phyloP scores from a whole-genome alignment of 495 filamentous ascomycete species.

The Podospora fimiseda region DNA sequence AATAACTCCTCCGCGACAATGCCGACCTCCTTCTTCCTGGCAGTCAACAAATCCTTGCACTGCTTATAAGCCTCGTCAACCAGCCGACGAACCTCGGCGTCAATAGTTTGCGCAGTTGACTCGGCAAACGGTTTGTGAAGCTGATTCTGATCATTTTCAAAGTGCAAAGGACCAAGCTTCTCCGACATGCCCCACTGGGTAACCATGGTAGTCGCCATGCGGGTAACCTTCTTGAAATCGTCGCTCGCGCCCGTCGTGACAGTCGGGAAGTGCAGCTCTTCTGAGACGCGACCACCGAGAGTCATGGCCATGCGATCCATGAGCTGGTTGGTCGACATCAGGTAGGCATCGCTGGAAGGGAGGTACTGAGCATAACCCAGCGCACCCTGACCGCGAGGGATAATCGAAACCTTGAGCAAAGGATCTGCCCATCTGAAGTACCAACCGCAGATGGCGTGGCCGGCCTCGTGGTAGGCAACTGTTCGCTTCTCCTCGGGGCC shows the following conservation, averaged over 20 bases:
- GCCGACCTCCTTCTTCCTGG: constrained; percentile 82
- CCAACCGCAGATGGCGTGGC: constrained; percentile 98
- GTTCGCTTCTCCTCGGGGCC: constrained; percentile 88
- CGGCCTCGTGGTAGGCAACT: constrained; percentile 96
- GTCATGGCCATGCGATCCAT: constrained; percentile 99
- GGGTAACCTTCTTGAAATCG: constrained; percentile 97
- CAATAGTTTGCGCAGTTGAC: constrained; percentile 84
- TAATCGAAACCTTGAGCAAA: constrained; percentile 96
- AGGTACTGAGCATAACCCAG: constrained; percentile 96
- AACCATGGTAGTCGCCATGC: constrained; percentile 93
- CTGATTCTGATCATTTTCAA: constrained; percentile 69
- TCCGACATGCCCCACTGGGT: constrained; percentile 97
- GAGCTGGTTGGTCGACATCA: constrained; percentile 90
- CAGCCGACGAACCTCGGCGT: constrained; percentile 81
- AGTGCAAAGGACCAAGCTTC: constrained; percentile 86
- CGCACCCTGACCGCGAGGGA: constrained; percentile 87
- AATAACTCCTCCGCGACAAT: constrained; percentile 90
- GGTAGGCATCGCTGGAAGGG: constrained; percentile 81
- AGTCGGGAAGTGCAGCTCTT: constrained; percentile 92
- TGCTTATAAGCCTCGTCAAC: constrained; percentile 86
- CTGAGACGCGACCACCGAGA: constrained; percentile 84
- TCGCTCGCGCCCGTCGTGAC: constrained; percentile 92
- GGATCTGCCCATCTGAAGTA: constrained; percentile 95
- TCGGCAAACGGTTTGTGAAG: constrained; percentile 94
- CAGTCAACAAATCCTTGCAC: constrained; percentile 73